Evolutionary conservation across 2,329 filamentous ascomycete species (phyloP).

Genomic region (Cylindrodendrum hubeiense): DNA sequence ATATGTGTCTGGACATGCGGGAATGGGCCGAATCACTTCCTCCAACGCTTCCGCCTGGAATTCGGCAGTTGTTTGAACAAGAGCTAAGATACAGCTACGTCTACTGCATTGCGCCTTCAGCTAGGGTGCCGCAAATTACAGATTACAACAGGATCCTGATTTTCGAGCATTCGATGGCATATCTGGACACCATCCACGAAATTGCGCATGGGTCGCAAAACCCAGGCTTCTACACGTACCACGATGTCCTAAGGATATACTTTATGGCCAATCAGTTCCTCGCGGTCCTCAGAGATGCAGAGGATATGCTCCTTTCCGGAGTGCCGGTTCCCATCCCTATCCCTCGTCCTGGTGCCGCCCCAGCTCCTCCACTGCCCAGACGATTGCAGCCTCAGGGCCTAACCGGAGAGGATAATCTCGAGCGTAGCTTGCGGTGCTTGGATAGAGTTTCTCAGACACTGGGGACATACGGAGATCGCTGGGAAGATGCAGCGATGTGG

Average conservation of each 20-base stretch:
- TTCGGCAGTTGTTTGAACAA: constrained; percentile 84
- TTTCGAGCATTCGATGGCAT: constrained; percentile 89
- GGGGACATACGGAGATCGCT: constrained; percentile 68
- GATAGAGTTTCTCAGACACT: constrained; percentile 67
- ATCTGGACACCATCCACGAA: constrained; percentile 79
- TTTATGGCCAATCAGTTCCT: constrained; percentile 77
- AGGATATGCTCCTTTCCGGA: constrained; percentile 67
- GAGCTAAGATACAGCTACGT: constrained; percentile 93
- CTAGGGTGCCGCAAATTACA: constrained; percentile 77
- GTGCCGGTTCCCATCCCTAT: constrained; percentile 59
- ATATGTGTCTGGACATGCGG: constrained; percentile 80
- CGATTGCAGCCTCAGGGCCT: constrained; percentile 52
- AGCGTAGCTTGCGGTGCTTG: constrained; percentile 68
- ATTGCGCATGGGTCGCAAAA: constrained; percentile 71
- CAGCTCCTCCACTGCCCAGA: constrained; percentile 66
- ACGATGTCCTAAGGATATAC: constrained; percentile 87
- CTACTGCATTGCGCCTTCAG: constrained; percentile 86
- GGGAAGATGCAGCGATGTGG: constrained; percentile 69
- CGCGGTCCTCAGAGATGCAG: constrained; percentile 69
- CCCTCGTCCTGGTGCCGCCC: constrained; percentile 59
- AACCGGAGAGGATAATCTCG: constrained; percentile 62
- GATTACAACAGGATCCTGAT: constrained; percentile 84
- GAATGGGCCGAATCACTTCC: constrained; percentile 87
- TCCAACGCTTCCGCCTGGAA: constrained; percentile 70
- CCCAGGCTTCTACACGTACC: constrained; percentile 82